phyloP scores from a whole-genome alignment of 345 rosid genomes.

The Hypericum androsaemum region DNA sequence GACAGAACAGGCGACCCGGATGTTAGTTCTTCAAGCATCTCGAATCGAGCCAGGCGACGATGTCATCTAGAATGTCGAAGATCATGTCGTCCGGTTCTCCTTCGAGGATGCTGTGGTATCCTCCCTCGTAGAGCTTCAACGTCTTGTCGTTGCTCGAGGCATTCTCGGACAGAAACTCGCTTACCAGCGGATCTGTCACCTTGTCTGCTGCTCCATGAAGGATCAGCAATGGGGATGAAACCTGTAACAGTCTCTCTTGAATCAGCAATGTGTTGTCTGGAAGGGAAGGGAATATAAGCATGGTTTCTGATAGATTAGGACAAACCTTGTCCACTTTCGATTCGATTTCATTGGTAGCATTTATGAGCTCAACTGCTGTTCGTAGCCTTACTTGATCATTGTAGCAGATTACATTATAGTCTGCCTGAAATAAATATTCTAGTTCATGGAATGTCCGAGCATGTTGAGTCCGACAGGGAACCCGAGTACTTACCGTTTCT shows the following conservation, averaged over 20 bases:
- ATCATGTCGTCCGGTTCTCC: constrained; percentile 79
- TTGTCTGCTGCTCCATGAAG: constrained; percentile 85
- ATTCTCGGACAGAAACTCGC: constrained; percentile 60
- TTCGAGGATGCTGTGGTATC: constrained; percentile 87
- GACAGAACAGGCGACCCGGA: too few species aligned
- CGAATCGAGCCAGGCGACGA: constrained; percentile 66
- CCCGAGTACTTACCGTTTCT: constrained; percentile 52
- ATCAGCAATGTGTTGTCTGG: too few species aligned
- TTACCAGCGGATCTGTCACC: constrained; percentile 76
- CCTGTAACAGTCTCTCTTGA: constrained; percentile 31
- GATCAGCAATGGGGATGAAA: constrained; percentile 74
- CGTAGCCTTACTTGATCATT: constrained; percentile 41
- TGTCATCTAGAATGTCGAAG: constrained; percentile 44
- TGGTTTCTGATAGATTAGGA: constrained; percentile 2
- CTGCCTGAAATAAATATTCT: constrained; percentile 38
- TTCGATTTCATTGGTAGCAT: constrained; percentile 68
- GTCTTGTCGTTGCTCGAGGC: constrained; percentile 81
- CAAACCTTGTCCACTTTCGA: constrained; percentile 48
- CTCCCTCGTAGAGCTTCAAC: constrained; percentile 66
- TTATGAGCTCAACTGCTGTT: constrained; percentile 75
- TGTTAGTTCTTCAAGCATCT: constrained; percentile 11
- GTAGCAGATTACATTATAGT: constrained; percentile 70
- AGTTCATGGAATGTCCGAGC: constrained; percentile 3
- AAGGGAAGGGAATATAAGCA: too few species aligned
- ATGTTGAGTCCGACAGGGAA: not conserved